These are phyloP conservation scores for Oidiodendron maius DNA, from an alignment of 495 filamentous ascomycete species.

Conservation along the genomic window DNA sequence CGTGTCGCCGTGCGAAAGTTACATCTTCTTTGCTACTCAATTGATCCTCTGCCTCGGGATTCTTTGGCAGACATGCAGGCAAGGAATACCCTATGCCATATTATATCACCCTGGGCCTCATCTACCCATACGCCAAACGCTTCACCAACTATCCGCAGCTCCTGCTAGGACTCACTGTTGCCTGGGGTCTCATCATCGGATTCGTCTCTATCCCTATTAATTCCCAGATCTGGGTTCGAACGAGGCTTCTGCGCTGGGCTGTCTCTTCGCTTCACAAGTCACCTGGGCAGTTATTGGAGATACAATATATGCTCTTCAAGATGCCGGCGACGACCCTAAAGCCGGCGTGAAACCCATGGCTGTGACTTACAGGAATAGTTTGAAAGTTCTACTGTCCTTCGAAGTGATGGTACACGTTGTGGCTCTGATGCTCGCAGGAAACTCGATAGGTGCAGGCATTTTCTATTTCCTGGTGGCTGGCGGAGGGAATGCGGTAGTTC, in stretches of 20 bases:
- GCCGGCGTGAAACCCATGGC: conserved; percentile 73
- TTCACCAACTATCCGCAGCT: conserved; percentile 90
- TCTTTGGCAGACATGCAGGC: not conserved
- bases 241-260: conserved; percentile 13
- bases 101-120: not conserved
- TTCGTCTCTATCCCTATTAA: too few relatives aligned
- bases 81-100: not conserved
- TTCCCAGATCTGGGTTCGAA: too few relatives aligned
- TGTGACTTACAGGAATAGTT: too few relatives aligned
- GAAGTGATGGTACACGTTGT: too few relatives aligned
- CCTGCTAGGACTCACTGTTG: conserved; percentile 79
- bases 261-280: conserved; percentile 22
- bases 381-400: too few relatives aligned
- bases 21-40: not conserved
- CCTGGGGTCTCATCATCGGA: too few relatives aligned
- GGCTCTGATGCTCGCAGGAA: too few relatives aligned
- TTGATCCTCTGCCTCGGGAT: too few relatives aligned
- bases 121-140: conserved; percentile 65
- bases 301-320: conserved; percentile 98
- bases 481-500: too few relatives aligned
- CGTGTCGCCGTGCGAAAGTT: not conserved
- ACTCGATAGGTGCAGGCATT: too few relatives aligned
- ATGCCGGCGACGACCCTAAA: conserved; percentile 84
- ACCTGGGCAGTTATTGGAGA: conserved; percentile 89
- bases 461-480: too few relatives aligned